These are phyloP conservation scores for Dendrocalamus latiflorus DNA, from an alignment of 202 grass and related monocot species.

Conservation along the genomic window DNA sequence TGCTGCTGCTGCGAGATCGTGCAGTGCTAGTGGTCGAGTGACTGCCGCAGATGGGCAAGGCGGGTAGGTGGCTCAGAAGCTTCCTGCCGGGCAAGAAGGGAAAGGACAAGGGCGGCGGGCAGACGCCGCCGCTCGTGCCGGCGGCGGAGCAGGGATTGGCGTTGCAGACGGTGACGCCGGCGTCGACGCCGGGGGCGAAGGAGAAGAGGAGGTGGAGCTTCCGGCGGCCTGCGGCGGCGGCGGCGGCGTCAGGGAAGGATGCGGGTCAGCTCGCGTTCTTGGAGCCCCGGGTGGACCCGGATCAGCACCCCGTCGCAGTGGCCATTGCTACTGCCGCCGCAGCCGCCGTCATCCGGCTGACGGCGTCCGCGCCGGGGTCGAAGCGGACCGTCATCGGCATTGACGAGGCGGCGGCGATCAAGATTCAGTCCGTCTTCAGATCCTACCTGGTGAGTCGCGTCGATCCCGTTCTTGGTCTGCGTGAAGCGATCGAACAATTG, in stretches of 20 bases:
- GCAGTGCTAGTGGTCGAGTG: not conserved
- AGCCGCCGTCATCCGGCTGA: constrained; percentile 50
- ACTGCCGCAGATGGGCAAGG: constrained; percentile 56
- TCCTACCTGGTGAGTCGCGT: constrained; percentile 59
- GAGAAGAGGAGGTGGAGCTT: constrained; percentile 95
- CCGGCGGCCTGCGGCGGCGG: constrained; percentile 30
- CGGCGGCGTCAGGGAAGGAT: constrained; percentile 1
- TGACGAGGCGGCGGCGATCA: constrained; percentile 66
- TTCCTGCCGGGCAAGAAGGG: constrained; percentile 59
- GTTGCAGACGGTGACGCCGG: not conserved
- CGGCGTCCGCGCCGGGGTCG: constrained; percentile 29
- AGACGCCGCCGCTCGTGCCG: not conserved
- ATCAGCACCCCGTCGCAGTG: constrained; percentile 48
- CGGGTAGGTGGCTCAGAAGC: constrained; percentile 79
- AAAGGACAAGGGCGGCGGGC: constrained; percentile 23
- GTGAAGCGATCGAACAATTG: not conserved
- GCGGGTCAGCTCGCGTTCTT: constrained; percentile 6
- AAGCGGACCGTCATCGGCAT: constrained; percentile 40
- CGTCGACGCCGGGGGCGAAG: constrained; percentile 47
- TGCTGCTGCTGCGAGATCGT: not conserved
- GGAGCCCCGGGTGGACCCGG: constrained; percentile 38
- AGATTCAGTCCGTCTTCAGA: constrained; percentile 85
- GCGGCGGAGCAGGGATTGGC: not conserved
- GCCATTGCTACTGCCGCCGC: constrained; percentile 57
- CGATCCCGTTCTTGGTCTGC: not conserved